Percentiles rank a stretch among this genome's conserved stretches.
Conservation (phyloP, 139 green algal genomes). For the Chlamydomonas schloesseri region DNA sequence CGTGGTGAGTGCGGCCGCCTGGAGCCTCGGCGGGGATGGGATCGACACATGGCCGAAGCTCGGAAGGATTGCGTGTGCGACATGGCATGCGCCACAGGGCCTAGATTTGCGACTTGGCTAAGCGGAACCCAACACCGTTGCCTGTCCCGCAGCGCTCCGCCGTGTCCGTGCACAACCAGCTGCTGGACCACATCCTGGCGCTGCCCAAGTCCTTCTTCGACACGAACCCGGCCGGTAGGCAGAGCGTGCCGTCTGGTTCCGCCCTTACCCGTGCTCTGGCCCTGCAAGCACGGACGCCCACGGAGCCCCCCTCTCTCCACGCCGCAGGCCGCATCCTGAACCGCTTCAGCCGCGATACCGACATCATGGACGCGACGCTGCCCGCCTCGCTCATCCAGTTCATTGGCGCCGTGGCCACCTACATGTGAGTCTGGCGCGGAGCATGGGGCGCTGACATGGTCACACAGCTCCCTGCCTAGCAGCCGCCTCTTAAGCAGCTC, state of each 20-base stretch:
- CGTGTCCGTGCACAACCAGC: conserved; percentile 71
- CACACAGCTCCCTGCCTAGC: no score
- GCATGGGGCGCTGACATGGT: no score
- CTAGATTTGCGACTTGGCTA: no score
- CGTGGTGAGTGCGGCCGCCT: conserved; percentile 44
- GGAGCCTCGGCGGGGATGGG: no score
- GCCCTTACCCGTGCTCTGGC: no score
- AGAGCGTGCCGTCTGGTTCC: no score
- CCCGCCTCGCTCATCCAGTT: conserved; percentile 55
- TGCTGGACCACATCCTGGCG: conserved; percentile 76
- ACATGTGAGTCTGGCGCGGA: conserved; percentile 54
- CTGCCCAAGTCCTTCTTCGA: conserved; percentile 94
- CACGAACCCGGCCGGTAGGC: conserved; percentile 85
- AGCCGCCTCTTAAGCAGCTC: no score
- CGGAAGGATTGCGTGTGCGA: no score
- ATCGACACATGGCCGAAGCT: no score
- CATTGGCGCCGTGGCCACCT: conserved; percentile 57
- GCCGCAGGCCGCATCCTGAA: conserved; percentile 89
- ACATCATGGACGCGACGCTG: conserved; percentile 83
- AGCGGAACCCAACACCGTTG: no score
- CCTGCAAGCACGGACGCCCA: no score
- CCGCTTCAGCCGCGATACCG: conserved; percentile 88
- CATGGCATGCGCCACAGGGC: no score
- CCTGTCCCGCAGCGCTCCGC: conserved; percentile 41
- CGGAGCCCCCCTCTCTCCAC: not conserved